Base-by-base conservation (phyloP, 495 filamentous ascomycete genomes). In the Neurospora sp. region DNA sequence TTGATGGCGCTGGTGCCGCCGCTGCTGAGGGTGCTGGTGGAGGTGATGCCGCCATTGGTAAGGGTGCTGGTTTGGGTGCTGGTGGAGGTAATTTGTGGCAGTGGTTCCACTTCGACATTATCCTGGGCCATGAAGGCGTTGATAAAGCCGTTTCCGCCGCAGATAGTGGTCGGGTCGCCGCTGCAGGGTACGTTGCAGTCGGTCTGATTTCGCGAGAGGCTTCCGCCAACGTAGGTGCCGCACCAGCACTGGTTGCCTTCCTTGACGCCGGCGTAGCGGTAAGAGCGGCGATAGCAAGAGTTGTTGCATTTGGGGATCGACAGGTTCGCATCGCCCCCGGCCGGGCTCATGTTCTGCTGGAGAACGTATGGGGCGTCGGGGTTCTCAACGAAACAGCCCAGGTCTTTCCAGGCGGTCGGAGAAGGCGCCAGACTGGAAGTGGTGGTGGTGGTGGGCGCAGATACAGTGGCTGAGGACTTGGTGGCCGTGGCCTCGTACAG, bases 171-270 rank as follows among this genome's bases (percentile, higher is more conserved):
- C 8, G 41, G 16, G 37, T 81, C 76, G 20, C 82, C 82, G 41
- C 77, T 69, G 71, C 83, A 86, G 18, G 79, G 18, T 75, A 79
- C 81, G 71, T 80, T 79, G 71, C 83, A 85, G 0, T 75, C 76
- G 16, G 76, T 69, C 12, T 78, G 71, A 10, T 77, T 59, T 41
- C 78, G 76, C 9, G 69, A 8, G 18, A 37, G 14, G 47, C 68
- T 68, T 12, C 38, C 47, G 37, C 39, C 44, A 3, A 22, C 4
- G 10, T 61, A 37, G 69, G 37, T 69, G 53, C 71, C 53, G 38
- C 71, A 72, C 37, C 68, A 68, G 71, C 71, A 72, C 20, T 72
- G 45, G 47, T 35, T 42, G 20, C 37, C 37, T 18, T 65, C 68
- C 69, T 73, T 35, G 16, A 53, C 68, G 39, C 72, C 72, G 53